These are phyloP conservation scores for Russula griseocarnosa DNA, from an alignment of 768 basidiomycete genomes.

Conservation along the genomic window DNA sequence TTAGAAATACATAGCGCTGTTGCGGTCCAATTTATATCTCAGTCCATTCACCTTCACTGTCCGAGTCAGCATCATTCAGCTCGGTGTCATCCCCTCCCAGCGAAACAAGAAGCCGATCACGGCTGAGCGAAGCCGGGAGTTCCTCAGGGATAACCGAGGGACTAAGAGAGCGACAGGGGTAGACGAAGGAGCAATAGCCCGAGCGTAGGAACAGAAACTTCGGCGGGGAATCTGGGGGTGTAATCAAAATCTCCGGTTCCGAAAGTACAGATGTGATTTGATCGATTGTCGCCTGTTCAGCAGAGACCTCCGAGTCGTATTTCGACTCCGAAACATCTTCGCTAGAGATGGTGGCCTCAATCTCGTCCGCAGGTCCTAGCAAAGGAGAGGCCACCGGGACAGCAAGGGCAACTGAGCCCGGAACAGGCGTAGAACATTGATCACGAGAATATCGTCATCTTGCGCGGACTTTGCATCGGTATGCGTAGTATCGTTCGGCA, in stretches of 20 bases:
- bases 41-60: conserved; percentile 10
- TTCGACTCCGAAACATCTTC: neutral
- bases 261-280: neutral
- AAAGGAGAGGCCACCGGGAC: neutral
- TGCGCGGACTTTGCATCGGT: neutral
- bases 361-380: neutral
- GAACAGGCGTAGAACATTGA: neutral
- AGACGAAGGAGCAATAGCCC: conserved; percentile 8
- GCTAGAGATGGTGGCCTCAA: neutral
- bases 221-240: neutral
- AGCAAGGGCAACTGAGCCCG: neutral
- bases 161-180: conserved; percentile 3
- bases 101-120: neutral
- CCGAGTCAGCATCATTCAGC: neutral
- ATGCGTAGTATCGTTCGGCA: no score
- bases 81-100: neutral
- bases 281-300: neutral
- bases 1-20: neutral
- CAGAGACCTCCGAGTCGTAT: no score
- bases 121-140: neutral
- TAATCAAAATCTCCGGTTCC: neutral
- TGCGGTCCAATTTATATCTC: neutral
- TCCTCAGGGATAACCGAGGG: neutral
- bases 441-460: neutral
- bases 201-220: neutral